Evolutionary conservation across 2,329 filamentous ascomycete species (phyloP).

Genomic region (Furcasterigmium sp.): DNA sequence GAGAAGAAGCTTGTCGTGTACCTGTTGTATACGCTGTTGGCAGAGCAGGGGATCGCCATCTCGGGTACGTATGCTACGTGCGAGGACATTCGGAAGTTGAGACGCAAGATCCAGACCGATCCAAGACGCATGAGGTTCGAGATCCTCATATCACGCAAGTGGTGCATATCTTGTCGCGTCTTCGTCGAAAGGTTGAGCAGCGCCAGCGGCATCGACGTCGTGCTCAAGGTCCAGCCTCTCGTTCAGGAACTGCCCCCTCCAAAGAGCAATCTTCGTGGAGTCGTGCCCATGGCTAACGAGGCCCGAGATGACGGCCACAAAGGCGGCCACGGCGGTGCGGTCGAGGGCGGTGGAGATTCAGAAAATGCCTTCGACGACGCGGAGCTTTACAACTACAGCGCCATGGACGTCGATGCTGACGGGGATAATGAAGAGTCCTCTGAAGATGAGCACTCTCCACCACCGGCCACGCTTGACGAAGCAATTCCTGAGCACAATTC

Average conservation of each 20-base stretch:
- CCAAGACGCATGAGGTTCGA: background rate
- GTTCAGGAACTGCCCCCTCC: background rate
- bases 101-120: background rate
- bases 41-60: background rate
- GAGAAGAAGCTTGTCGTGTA: slow-evolving; percentile 34
- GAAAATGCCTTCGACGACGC: background rate
- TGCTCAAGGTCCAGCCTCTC: background rate
- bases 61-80: background rate
- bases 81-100: background rate
- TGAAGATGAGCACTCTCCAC: background rate
- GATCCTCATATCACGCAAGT: slow-evolving; percentile 5
- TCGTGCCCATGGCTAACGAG: too few species aligned
- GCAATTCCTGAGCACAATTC: too few species aligned
- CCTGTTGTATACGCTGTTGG: slow-evolving; percentile 21
- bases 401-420: background rate
- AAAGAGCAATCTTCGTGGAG: too few species aligned
- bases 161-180: slow-evolving; percentile 4
- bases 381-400: background rate
- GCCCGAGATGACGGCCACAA: too few species aligned
- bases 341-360: background rate
- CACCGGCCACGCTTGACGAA: too few species aligned
- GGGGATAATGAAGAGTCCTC: background rate
- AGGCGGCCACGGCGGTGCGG: too few species aligned
- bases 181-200: slow-evolving; percentile 5
- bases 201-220: slow-evolving; percentile 2